A percentile compares a stretch with the other conserved stretches of the same genome.
Conservation (phyloP, 345 rosid species). For the Trapa incisa region DNA sequence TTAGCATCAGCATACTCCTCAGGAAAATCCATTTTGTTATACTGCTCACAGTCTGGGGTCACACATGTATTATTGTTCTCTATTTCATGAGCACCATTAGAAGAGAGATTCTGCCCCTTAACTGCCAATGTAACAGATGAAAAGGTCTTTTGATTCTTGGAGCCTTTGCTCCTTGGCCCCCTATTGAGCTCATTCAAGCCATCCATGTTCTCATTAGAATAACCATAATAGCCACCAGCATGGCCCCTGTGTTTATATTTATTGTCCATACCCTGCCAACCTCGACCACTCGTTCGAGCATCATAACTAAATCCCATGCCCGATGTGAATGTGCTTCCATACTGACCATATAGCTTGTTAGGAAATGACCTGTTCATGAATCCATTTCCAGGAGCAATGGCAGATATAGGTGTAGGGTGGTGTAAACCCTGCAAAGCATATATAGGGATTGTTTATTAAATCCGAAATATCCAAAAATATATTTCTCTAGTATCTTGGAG, state of each 20-base stretch:
- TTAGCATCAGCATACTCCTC: constrained; percentile 45
- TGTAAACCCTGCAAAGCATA: constrained; percentile 37
- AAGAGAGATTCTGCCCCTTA: constrained; percentile 32
- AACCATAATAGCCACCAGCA: constrained; percentile 52
- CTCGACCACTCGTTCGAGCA: constrained; percentile 38
- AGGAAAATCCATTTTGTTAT: constrained; percentile 31
- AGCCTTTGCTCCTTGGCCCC: constrained; percentile 76
- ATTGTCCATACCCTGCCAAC: constrained; percentile 42
- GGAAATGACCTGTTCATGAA: constrained; percentile 52
- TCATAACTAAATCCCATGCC: constrained; percentile 62
- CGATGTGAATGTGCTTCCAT: constrained; percentile 47
- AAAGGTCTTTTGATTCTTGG: constrained; percentile 47
- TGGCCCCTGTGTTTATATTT: constrained; percentile 60
- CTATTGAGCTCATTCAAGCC: constrained; percentile 79
- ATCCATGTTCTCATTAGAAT: constrained; percentile 48
- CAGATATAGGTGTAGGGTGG: constrained; percentile 41
- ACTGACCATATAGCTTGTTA: constrained; percentile 55
- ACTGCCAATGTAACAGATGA: constrained; percentile 22
- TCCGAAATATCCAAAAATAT: not conserved
- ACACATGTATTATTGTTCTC: constrained; percentile 15
- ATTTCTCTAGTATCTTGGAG: not conserved
- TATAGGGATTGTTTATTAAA: not conserved
- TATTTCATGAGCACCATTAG: constrained; percentile 12
- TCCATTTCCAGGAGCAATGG: constrained; percentile 47
- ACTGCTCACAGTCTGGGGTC: constrained; percentile 17